phyloP scores from a whole-genome alignment of 495 filamentous ascomycete species.

The Tuber indicum region DNA sequence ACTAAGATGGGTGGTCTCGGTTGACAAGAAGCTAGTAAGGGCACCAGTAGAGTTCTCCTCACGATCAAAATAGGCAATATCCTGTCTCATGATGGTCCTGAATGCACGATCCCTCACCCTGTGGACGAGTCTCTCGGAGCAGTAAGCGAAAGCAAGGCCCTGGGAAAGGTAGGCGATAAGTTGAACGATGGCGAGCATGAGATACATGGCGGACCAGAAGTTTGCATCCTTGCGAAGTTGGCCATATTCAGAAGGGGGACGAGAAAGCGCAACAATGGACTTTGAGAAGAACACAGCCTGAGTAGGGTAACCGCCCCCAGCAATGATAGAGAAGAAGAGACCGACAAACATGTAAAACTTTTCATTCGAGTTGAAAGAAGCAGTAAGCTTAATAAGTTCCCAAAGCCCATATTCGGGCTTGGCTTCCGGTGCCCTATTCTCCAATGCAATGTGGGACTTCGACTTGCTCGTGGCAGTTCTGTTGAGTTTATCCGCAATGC shows the following conservation, averaged over 20 bases:
- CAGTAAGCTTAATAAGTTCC: conserved; percentile 77
- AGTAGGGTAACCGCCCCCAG: conserved; percentile 75
- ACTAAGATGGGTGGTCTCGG: conserved; percentile 76
- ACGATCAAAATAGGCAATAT: conserved; percentile 80
- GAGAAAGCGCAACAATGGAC: conserved; percentile 63
- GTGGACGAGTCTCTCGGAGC: conserved; percentile 75
- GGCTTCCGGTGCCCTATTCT: conserved; percentile 48
- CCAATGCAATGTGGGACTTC: conserved; percentile 62
- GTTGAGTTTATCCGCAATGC: conserved; percentile 50
- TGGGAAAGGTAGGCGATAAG: conserved; percentile 63
- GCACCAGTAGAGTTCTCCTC: conserved; percentile 80
- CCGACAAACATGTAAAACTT: conserved; percentile 67
- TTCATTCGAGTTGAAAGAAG: conserved; percentile 73
- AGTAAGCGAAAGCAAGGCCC: conserved; percentile 71
- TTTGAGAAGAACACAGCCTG: conserved; percentile 91
- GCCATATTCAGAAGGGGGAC: conserved; percentile 46
- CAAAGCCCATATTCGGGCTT: conserved; percentile 63
- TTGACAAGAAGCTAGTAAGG: conserved; percentile 75
- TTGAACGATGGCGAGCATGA: conserved; percentile 78
- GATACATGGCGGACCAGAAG: conserved; percentile 92
- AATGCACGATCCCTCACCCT: conserved; percentile 75
- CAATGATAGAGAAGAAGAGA: conserved; percentile 68
- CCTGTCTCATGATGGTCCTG: conserved; percentile 81
- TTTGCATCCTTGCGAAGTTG: conserved; percentile 61
- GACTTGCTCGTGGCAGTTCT: conserved; percentile 62